phyloP scores from a whole-genome alignment of 2,329 filamentous ascomycete genomes.

The Microdochium trichocladiopsis region DNA sequence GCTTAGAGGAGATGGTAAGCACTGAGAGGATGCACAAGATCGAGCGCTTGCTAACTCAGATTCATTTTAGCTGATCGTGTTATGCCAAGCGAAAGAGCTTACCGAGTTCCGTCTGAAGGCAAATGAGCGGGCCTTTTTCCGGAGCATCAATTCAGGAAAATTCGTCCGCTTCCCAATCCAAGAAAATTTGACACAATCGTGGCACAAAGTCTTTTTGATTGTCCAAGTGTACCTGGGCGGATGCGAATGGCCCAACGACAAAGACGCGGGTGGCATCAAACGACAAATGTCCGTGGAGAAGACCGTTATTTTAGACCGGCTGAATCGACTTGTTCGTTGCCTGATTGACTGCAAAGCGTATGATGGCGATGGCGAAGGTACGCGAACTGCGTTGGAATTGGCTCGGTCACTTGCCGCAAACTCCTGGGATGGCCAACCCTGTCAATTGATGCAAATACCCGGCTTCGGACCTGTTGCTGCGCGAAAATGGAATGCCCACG shows the following conservation, averaged over 20 bases:
- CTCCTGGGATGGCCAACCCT: constrained; percentile 73
- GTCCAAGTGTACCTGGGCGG: constrained; percentile 69
- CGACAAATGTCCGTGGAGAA: constrained; percentile 55
- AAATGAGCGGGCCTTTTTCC: constrained; percentile 63
- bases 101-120: constrained; percentile 63
- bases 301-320: constrained; percentile 56
- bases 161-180: constrained; percentile 67
- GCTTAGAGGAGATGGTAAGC: constrained; percentile 62
- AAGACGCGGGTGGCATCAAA: constrained; percentile 46
- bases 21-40: too few species aligned
- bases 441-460: constrained; percentile 78
- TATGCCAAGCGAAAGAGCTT: constrained; percentile 68
- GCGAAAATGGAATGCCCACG: constrained; percentile 64
- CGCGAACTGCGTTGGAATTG: constrained; percentile 67
- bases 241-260: constrained; percentile 53
- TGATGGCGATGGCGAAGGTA: constrained; percentile 57
- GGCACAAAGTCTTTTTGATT: constrained; percentile 72
- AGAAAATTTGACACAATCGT: constrained; percentile 54
- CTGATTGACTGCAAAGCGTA: constrained; percentile 64
- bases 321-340: constrained; percentile 65
- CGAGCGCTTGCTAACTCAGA: constrained; percentile 4
- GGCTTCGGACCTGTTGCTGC: constrained; percentile 70
- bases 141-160: constrained; percentile 62
- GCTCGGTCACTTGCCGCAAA: constrained; percentile 68
- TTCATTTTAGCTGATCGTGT: constrained; percentile 49